Percentiles rank a stretch among this genome's conserved stretches.
Conservation (phyloP, 2,329 filamentous ascomycete genomes). For the Colletotrichum sidae region DNA sequence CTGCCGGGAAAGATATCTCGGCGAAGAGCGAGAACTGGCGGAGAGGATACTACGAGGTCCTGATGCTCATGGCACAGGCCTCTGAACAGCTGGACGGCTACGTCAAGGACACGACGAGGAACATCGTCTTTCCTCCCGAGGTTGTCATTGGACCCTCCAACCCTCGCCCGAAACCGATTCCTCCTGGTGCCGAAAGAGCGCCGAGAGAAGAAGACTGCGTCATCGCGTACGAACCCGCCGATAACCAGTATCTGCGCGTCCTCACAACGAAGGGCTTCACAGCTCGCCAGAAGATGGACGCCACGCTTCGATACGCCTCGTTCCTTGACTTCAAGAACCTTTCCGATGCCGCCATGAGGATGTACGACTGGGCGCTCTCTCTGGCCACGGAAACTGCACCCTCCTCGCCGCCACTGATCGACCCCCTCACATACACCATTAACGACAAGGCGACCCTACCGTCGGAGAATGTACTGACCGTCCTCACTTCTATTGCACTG, state of each 20-base stretch:
- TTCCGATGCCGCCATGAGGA: conserved; percentile 73
- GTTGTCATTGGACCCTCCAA: conserved; percentile 87
- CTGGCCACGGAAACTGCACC: conserved; percentile 72
- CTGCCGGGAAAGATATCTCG: conserved; percentile 73
- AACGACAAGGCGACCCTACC: conserved; percentile 67
- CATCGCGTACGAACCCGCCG: conserved; percentile 75
- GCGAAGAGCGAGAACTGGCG: conserved; percentile 86
- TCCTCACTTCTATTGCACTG: conserved; percentile 81
- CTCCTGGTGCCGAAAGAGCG: conserved; percentile 69
- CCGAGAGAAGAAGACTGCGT: conserved; percentile 82
- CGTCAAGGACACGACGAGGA: conserved; percentile 75
- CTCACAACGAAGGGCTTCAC: conserved; percentile 84
- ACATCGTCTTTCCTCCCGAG: conserved; percentile 76
- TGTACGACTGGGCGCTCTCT: conserved; percentile 81
- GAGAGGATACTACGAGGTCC: conserved; percentile 83
- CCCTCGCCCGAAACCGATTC: conserved; percentile 79
- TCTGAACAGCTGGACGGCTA: conserved; percentile 87
- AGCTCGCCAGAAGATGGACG: conserved; percentile 82
- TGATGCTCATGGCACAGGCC: conserved; percentile 81
- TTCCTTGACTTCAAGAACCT: conserved; percentile 84
- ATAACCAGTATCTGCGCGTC: conserved; percentile 84
- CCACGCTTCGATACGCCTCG: conserved; percentile 84
- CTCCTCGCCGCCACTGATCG: conserved; percentile 55
- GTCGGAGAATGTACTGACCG: conserved; percentile 79
- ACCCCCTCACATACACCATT: conserved; percentile 73